Conservation (phyloP, 108 stramenopile species). For the Ochromonas danica region DNA sequence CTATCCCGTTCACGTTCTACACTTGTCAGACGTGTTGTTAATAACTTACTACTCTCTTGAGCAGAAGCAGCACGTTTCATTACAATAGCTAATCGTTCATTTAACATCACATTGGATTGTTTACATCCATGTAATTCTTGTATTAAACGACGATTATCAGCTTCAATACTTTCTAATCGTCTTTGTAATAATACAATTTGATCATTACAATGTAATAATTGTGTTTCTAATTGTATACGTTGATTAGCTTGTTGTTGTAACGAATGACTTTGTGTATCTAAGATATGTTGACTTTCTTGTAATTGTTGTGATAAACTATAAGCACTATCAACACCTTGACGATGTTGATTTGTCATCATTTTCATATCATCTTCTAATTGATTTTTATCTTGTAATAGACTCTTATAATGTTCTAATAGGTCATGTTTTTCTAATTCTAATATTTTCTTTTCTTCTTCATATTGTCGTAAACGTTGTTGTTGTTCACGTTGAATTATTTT, state of each 20-base stretch:
- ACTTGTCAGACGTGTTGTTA: background rate
- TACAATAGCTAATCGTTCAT: background rate
- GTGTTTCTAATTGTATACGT: too few species aligned
- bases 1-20: constrained; percentile 2
- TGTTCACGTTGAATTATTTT: background rate
- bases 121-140: background rate
- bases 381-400: background rate
- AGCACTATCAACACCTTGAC: too few species aligned
- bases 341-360: too few species aligned
- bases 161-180: background rate
- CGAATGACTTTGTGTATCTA: too few species aligned
- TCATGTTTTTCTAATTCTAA: background rate
- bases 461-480: background rate
- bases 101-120: constrained; percentile 12
- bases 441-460: background rate
- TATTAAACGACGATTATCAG: background rate
- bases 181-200: background rate
- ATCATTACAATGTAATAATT: too few species aligned
- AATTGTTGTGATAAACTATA: too few species aligned
- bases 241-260: too few species aligned
- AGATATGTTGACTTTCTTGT: too few species aligned
- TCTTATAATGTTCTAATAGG: background rate
- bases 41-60: background rate
- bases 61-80: constrained; percentile 13
- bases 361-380: constrained; percentile 22